Conservation (phyloP, 768 basidiomycete species). For the Heimioporus sp. region DNA sequence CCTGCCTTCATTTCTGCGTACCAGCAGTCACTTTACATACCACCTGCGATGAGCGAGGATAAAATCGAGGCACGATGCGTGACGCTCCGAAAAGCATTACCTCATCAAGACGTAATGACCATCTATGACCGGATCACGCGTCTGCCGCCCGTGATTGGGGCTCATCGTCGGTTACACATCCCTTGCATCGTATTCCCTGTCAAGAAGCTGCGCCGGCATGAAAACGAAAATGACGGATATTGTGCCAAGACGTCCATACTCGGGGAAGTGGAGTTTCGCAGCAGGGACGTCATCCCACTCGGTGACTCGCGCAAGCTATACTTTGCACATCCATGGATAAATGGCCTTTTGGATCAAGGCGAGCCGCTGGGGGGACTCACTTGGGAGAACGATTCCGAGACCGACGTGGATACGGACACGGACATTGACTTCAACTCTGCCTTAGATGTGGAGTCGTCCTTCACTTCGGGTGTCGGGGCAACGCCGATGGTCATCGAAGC, state of each 20-base stretch:
- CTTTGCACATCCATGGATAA: constrained; percentile 13
- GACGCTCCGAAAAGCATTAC: neutral
- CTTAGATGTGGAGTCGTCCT: neutral
- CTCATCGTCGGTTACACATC: constrained; percentile 9
- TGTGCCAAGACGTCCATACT: constrained; percentile 4
- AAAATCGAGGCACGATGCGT: neutral
- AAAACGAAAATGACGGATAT: neutral
- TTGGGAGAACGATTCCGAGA: constrained; percentile 10
- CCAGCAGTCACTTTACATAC: neutral
- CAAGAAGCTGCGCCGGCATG: constrained; percentile 1
- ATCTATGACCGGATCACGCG: constrained; percentile 6
- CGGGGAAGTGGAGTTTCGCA: constrained; percentile 8
- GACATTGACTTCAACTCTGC: constrained; percentile 4
- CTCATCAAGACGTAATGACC: neutral
- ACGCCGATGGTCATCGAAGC: neutral
- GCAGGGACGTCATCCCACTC: constrained; percentile 1
- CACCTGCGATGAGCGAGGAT: neutral
- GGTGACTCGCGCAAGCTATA: constrained; percentile 3
- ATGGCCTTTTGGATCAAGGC: neutral
- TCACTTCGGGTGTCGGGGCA: neutral
- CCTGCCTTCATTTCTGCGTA: constrained; percentile 3
- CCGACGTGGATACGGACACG: constrained; percentile 2
- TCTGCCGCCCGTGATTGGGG: constrained; percentile 3
- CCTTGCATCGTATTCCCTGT: constrained; percentile 10
- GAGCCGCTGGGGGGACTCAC: neutral